A percentile compares a stretch with the other conserved stretches of the same genome.
Evolutionary conservation across 495 filamentous ascomycete genomes (phyloP).

Genomic region (Recurvomyces mirabilis): DNA sequence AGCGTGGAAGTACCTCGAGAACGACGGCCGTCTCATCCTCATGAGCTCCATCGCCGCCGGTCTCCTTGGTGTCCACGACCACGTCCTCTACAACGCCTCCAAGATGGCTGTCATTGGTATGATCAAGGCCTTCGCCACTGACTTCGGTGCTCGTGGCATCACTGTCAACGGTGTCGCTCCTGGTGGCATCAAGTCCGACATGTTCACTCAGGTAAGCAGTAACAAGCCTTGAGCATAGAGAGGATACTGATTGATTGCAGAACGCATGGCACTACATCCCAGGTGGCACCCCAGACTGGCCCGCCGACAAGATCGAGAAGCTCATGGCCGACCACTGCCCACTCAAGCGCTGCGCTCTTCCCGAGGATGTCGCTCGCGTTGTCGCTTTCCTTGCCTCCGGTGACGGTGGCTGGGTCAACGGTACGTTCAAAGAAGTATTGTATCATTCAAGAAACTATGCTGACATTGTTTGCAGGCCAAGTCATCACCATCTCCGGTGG

Average conservation of each 20-base stretch:
- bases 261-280: slow-evolving; percentile 49
- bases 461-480: slow-evolving; percentile 24
- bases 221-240: no score
- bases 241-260: no score
- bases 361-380: slow-evolving; percentile 48
- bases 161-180: slow-evolving; percentile 70
- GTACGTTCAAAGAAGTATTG: slow-evolving; percentile 33
- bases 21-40: slow-evolving; percentile 57
- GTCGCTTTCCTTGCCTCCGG: slow-evolving; percentile 44
- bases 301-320: slow-evolving; percentile 34
- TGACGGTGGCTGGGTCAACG: slow-evolving; percentile 53
- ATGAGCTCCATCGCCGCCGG: slow-evolving; percentile 47
- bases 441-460: background rate
- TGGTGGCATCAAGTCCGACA: slow-evolving; percentile 69
- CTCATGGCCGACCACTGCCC: slow-evolving; percentile 38
- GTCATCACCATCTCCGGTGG: slow-evolving; percentile 36
- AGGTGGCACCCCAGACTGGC: slow-evolving; percentile 31
- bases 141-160: slow-evolving; percentile 60
- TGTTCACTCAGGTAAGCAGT: slow-evolving; percentile 55
- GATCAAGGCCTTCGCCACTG: slow-evolving; percentile 59
- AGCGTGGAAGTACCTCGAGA: slow-evolving; percentile 56
- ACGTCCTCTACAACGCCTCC: slow-evolving; percentile 63
- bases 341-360: slow-evolving; percentile 42
- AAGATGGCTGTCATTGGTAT: slow-evolving; percentile 76
- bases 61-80: slow-evolving; percentile 51